These are phyloP conservation scores for Halteria grandinella DNA, from an alignment of 73 alveolate genomes.

Conservation along the genomic window DNA sequence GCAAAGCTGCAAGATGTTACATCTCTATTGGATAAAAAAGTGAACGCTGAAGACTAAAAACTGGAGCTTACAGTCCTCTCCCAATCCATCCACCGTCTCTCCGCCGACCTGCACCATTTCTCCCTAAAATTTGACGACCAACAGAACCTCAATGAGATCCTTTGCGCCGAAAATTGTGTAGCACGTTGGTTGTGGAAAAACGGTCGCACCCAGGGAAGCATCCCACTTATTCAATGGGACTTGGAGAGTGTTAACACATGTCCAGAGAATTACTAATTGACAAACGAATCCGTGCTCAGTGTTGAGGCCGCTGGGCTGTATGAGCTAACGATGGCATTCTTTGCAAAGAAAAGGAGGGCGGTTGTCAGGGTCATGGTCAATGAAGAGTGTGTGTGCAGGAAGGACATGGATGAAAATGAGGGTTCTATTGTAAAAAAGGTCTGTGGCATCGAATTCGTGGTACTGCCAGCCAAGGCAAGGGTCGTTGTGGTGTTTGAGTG, in stretches of 20 bases:
- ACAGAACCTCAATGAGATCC: slow-evolving; percentile 2
- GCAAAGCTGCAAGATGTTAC: slow-evolving; percentile 20
- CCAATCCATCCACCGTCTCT: too few relatives aligned
- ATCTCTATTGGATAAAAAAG: slow-evolving; percentile 26
- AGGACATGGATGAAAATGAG: too few relatives aligned
- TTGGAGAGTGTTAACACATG: slow-evolving; percentile 42
- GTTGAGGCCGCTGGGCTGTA: slow-evolving; percentile 36
- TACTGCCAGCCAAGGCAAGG: too few relatives aligned
- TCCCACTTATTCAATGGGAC: slow-evolving; percentile 15
- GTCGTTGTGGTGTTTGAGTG: too few relatives aligned
- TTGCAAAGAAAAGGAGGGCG: slow-evolving; percentile 18
- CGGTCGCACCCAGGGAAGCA: not conserved
- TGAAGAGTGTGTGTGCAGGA: too few relatives aligned
- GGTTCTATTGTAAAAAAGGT: too few relatives aligned
- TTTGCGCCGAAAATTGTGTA: slow-evolving; percentile 43
- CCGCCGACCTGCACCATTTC: too few relatives aligned
- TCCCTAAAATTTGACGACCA: too few relatives aligned
- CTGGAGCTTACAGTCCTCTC: too few relatives aligned
- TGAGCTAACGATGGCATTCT: slow-evolving; percentile 37
- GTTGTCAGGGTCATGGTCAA: slow-evolving; percentile 18
- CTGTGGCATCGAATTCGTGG: too few relatives aligned
- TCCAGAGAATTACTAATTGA: slow-evolving; percentile 37
- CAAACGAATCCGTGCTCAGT: not conserved
- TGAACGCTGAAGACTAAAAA: slow-evolving; percentile 6
- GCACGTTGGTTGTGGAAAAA: slow-evolving; percentile 41